Percentiles rank a stretch among this genome's conserved stretches.
Conservation (phyloP, 768 basidiomycete genomes). For the Suillus subaureus region DNA sequence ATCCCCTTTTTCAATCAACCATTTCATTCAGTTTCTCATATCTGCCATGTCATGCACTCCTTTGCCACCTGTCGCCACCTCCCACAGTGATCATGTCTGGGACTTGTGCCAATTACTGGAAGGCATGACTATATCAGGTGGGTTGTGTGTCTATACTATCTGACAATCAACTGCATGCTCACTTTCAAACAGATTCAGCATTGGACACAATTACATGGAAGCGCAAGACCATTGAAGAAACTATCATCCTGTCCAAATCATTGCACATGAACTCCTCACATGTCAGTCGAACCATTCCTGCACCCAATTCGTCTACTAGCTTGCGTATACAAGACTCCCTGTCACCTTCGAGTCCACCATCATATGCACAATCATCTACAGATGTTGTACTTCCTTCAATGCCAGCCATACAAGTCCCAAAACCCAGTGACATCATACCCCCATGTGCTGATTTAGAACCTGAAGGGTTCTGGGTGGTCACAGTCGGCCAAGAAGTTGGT, state of each 20-base stretch:
- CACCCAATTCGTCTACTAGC: not conserved
- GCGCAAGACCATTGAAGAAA: not conserved
- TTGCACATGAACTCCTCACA: not conserved
- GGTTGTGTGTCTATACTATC: not conserved
- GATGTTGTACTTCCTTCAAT: too few relatives aligned
- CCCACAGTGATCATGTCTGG: not conserved
- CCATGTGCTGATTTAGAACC: not conserved
- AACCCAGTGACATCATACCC: not conserved
- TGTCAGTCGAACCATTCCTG: not conserved
- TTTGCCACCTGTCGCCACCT: not conserved
- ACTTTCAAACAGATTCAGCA: not conserved
- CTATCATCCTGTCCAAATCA: not conserved
- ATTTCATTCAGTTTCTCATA: not conserved
- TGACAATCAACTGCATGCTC: not conserved
- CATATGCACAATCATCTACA: too few relatives aligned
- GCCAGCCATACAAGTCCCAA: not conserved
- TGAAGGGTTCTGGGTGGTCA: conserved; percentile 1
- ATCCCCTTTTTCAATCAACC: too few relatives aligned
- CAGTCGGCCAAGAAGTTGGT: conserved; percentile 4
- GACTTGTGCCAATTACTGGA: not conserved
- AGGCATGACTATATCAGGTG: not conserved
- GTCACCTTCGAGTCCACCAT: too few relatives aligned
- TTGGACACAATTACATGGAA: conserved; percentile 3
- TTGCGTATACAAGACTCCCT: not conserved
- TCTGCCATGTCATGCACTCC: not conserved